Evolutionary conservation across 192 early-diverging fungal species (phyloP).

Genomic region (Chytriomyces confervae): DNA sequence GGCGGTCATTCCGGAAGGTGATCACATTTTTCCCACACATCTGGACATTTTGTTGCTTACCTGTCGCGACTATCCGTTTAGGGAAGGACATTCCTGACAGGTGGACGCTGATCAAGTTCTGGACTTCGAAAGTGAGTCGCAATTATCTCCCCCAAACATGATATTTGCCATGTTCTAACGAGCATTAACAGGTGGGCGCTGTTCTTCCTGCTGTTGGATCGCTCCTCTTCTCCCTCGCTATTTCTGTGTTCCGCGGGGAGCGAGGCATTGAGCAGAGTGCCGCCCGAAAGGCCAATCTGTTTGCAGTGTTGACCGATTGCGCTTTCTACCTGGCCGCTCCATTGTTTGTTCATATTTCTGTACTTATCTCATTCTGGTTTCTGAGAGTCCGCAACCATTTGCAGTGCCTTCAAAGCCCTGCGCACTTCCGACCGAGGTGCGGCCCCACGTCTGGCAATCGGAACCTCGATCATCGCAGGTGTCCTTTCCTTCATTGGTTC

Average conservation of each 20-base stretch:
- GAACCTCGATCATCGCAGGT: conserved; percentile 1
- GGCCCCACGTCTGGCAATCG: conserved; percentile 30
- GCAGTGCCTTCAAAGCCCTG: conserved; percentile 29
- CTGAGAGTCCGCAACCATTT: not conserved
- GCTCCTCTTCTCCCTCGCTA: not conserved
- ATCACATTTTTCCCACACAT: not conserved
- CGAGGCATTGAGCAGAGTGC: not conserved
- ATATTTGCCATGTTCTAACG: no score
- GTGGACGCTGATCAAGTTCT: conserved; percentile 26
- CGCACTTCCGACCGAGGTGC: conserved; percentile 29
- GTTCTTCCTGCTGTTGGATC: conserved; percentile 17
- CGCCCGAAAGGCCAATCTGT: not conserved
- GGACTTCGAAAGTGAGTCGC: not conserved
- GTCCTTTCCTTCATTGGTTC: conserved; percentile 12
- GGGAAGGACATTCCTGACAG: conserved; percentile 16
- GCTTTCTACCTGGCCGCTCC: conserved; percentile 34
- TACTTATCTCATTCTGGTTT: not conserved
- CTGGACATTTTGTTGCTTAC: not conserved
- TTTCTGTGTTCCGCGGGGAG: not conserved
- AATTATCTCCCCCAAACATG: no score
- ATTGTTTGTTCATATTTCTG: conserved; percentile 7
- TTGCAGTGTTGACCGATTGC: conserved; percentile 20
- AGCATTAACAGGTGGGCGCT: not conserved
- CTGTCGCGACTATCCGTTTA: not conserved
- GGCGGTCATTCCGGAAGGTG: conserved; percentile 19